Base-by-base conservation (phyloP, 192 early-diverging fungal species). In the Podila clonocystis region DNA sequence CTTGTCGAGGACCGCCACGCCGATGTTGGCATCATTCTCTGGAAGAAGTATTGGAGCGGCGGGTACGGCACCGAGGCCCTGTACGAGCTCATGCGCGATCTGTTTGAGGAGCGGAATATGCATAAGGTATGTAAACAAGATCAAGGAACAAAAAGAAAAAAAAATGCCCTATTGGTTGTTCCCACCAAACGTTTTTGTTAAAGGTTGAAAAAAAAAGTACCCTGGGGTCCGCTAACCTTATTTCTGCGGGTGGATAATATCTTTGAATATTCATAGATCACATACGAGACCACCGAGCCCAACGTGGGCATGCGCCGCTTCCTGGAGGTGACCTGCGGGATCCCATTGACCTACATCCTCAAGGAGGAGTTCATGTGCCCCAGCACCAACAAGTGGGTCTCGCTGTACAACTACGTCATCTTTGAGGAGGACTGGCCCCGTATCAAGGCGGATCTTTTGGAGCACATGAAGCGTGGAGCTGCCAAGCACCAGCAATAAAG, bases 361-460 rank as follows among this genome's bases (percentile, higher is more conserved):
- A 68, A 65, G 63, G 77, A 80, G 3, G 77, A 80, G 57, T 17
- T 80, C 15, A 59, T 50, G 77, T 73, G 71, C 28, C 41, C 28
- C 1, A 55, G 61, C 15, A 73, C 55, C 24, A 30, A 80, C 11
- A 63, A 73, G 41, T 80, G 70, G 70, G 57, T 80, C 49, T 57
- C 65, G 6, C 67, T 80, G n/a, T 80, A 66, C 60, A 34, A 55
- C 9, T 80, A 80, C 36, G 70, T 60, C 24, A 68, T 80, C 65
- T 80, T 80, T 69, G 77, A 80, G 36, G 66, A 80, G 13, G 70
- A 80, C 9, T 80, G 77, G 77, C 77, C 77, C 48, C 77, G 71
- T 15, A 80, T 80, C 63, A 63, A 57, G 24, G 70, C 62, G 19
- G 55, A 26, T 2, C 33, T 80, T 9, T 58, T 71, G 4, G 77